These are phyloP conservation scores for Malassezia pachydermatis DNA, from an alignment of 1,284 basidiomycete genomes.

Conservation along the genomic window DNA sequence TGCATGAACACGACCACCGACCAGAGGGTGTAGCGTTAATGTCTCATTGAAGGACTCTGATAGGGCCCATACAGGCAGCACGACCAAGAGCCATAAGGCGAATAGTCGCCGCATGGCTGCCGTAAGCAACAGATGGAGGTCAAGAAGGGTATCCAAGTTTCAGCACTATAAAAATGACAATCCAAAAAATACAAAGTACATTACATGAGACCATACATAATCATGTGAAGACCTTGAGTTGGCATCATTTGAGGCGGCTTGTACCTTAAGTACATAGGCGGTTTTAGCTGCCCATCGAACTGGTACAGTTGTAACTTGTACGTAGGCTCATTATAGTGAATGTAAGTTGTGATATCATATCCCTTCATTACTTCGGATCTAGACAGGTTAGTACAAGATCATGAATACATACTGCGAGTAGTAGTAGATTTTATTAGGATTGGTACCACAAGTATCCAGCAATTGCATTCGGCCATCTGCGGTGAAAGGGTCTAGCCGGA, in stretches of 20 bases:
- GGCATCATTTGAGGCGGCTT: constrained; percentile 20
- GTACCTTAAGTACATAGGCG: constrained; percentile 19
- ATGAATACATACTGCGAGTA: constrained; percentile 23
- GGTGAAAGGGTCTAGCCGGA: constrained; percentile 24
- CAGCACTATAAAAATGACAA: too few relatives aligned
- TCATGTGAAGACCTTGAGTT: constrained; percentile 15
- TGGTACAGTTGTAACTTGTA: constrained; percentile 26
- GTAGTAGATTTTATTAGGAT: constrained; percentile 7
- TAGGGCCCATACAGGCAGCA: background rate
- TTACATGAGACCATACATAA: constrained; percentile 7
- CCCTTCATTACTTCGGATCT: too few relatives aligned
- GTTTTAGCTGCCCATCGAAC: constrained; percentile 24
- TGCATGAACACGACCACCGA: constrained; percentile 72
- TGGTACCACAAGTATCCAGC: constrained; percentile 1
- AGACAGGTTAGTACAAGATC: too few relatives aligned
- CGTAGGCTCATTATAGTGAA: constrained; percentile 17
- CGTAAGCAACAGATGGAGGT: too few relatives aligned
- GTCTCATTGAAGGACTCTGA: constrained; percentile 54
- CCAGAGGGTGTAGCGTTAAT: constrained; percentile 62
- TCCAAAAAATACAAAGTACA: too few relatives aligned
- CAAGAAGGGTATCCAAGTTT: too few relatives aligned
- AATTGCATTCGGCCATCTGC: constrained; percentile 26
- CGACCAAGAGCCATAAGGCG: background rate
- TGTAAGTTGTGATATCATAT: constrained; percentile 21
- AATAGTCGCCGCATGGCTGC: too few relatives aligned